Conservation (phyloP, 768 basidiomycete species). For the Coprinellus micaceus region DNA sequence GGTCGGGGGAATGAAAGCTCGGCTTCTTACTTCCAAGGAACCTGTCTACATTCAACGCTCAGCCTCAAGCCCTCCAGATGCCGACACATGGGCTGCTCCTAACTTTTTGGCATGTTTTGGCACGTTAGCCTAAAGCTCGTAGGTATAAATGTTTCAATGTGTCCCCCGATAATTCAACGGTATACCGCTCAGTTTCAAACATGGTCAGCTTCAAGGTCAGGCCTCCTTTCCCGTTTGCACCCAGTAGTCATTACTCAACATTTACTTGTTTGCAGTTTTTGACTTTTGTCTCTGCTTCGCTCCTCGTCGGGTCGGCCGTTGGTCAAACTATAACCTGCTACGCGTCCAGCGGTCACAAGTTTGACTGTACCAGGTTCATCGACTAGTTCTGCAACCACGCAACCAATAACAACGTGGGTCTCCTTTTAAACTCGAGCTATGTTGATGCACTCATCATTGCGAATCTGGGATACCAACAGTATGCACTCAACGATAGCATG, state of each 20-base stretch:
- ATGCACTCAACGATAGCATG: neutral
- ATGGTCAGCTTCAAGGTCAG: neutral
- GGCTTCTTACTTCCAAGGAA: neutral
- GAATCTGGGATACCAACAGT: neutral
- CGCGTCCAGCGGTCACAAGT: neutral
- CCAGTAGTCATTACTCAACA: no score
- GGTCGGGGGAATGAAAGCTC: no score
- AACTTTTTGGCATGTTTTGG: no score
- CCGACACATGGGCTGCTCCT: no score
- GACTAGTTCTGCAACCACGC: conserved; percentile 1
- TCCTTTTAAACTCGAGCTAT: neutral
- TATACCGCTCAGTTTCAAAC: no score
- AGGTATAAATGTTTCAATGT: neutral
- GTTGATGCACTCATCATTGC: neutral
- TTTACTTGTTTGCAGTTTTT: neutral
- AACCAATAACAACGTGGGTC: neutral
- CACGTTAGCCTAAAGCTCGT: neutral
- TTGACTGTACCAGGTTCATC: conserved; percentile 2
- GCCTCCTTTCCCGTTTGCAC: no score
- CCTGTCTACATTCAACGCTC: no score
- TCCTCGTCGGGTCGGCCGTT: neutral
- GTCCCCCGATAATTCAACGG: neutral
- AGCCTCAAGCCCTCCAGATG: no score
- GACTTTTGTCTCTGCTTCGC: neutral
- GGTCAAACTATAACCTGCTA: neutral